phyloP scores from a whole-genome alignment of 306 rosid genomes.

The Oemleria cerasiformis region DNA sequence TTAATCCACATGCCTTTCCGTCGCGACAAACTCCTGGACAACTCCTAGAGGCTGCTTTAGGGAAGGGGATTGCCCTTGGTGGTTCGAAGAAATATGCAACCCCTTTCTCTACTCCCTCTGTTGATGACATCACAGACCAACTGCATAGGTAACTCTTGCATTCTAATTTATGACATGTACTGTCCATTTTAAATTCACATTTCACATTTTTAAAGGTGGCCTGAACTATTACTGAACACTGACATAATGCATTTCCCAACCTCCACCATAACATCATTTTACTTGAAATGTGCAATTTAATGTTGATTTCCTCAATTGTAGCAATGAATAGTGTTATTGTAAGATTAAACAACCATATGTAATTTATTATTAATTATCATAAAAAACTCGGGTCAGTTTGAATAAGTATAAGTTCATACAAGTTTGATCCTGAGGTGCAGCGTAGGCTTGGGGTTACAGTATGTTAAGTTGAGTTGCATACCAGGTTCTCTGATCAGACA shows the following conservation, averaged over 20 bases:
- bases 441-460: not conserved
- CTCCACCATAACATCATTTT: not conserved
- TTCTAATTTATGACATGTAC: not conserved
- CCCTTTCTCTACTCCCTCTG: constrained; percentile 81
- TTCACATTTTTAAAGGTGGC: not conserved
- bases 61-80: constrained; percentile 87
- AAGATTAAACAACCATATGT: not conserved
- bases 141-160: constrained; percentile 64
- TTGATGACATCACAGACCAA: constrained; percentile 79
- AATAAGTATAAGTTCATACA: no score
- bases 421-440: not conserved
- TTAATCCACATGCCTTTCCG: constrained; percentile 97
- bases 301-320: not conserved
- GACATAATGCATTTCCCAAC: not conserved
- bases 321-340: not conserved
- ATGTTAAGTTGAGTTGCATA: not conserved
- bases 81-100: constrained; percentile 67
- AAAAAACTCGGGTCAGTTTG: no score
- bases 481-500: not conserved
- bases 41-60: constrained; percentile 91
- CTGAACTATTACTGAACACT: not conserved
- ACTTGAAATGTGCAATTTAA: not conserved
- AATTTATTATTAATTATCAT: not conserved
- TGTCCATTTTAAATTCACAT: not conserved
- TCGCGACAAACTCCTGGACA: constrained; percentile 98